These are phyloP conservation scores for Hyaloscypha variabilis DNA, from an alignment of 495 filamentous ascomycete species.

Conservation along the genomic window DNA sequence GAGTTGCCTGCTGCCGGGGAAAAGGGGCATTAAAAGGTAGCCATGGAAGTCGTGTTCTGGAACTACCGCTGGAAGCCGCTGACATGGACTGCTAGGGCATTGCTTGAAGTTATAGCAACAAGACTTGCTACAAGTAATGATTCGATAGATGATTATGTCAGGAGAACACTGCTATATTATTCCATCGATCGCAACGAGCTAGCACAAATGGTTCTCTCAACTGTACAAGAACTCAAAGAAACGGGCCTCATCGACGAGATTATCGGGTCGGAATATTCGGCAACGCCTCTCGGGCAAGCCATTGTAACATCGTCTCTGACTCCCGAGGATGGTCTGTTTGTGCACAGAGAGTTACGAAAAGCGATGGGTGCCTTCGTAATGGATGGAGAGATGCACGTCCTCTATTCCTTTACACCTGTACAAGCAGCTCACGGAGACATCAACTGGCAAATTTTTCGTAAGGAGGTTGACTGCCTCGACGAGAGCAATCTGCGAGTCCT, in stretches of 20 bases:
- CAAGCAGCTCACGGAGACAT: conserved; percentile 56
- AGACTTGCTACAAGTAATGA: conserved; percentile 68
- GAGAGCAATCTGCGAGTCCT: conserved; percentile 73
- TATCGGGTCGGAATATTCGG: conserved; percentile 51
- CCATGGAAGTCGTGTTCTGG: neutral
- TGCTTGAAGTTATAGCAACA: conserved; percentile 76
- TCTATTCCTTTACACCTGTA: conserved; percentile 81
- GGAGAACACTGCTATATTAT: conserved; percentile 67
- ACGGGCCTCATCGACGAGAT: conserved; percentile 59
- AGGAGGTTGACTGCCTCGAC: conserved; percentile 69
- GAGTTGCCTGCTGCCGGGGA: conserved; percentile 72
- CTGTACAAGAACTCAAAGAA: conserved; percentile 53
- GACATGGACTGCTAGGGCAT: conserved; percentile 48
- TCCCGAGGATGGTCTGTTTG: conserved; percentile 77
- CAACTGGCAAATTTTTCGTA: conserved; percentile 74
- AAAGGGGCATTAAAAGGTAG: conserved; percentile 68
- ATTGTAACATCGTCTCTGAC: conserved; percentile 73
- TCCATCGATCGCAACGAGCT: conserved; percentile 46
- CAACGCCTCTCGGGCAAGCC: conserved; percentile 70
- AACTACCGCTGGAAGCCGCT: neutral
- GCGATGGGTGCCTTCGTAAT: conserved; percentile 78
- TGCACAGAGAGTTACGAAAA: conserved; percentile 67
- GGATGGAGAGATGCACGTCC: conserved; percentile 83
- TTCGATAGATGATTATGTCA: conserved; percentile 72
- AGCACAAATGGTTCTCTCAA: conserved; percentile 55